Conservation (phyloP, 2,329 filamentous ascomycete species). For the Ophiostoma tasmaniense region DNA sequence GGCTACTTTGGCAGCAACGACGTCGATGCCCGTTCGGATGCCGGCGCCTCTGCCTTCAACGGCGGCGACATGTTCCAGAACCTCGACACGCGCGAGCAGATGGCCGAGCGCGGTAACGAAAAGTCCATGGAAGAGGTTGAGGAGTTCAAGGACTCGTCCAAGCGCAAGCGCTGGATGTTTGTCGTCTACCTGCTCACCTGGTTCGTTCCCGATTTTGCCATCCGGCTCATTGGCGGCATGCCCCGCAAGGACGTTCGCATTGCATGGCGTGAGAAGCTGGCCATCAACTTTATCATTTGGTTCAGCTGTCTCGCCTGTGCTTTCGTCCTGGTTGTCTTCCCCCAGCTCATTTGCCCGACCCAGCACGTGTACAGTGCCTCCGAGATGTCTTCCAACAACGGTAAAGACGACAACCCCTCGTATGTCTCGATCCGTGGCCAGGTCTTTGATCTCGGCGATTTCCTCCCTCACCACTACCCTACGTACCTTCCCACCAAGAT, state of each 20-base stretch:
- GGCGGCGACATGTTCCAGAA: conserved; percentile 98
- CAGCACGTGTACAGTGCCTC: conserved; percentile 77
- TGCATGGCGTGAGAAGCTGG: conserved; percentile 94
- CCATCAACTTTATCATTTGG: conserved; percentile 98
- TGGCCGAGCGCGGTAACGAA: conserved; percentile 91
- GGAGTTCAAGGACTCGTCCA: conserved; percentile 65
- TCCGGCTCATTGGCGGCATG: conserved; percentile 73
- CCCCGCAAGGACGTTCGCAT: conserved; percentile 82
- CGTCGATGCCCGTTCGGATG: conserved; percentile 78
- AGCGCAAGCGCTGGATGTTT: conserved; percentile 84
- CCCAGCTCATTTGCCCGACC: conserved; percentile 77
- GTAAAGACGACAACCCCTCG: conserved; percentile 54
- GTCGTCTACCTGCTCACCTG: conserved; percentile 78
- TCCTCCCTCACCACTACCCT: conserved; percentile 72
- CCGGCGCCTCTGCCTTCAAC: conserved; percentile 82
- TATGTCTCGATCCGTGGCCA: conserved; percentile 80
- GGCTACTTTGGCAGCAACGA: conserved; percentile 77
- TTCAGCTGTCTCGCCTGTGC: conserved; percentile 64
- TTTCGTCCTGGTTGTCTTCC: conserved; percentile 89
- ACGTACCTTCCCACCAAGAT: conserved; percentile 49
- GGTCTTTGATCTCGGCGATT: conserved; percentile 74
- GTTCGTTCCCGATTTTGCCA: conserved; percentile 75
- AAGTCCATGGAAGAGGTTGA: conserved; percentile 87
- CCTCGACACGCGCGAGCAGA: conserved; percentile 83
- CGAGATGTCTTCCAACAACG: conserved; percentile 67